A percentile compares a stretch with the other conserved stretches of the same genome.
Evolutionary conservation across 371 early-diverging fungal genomes (phyloP).

Genomic region (Umbelopsis sp.): DNA sequence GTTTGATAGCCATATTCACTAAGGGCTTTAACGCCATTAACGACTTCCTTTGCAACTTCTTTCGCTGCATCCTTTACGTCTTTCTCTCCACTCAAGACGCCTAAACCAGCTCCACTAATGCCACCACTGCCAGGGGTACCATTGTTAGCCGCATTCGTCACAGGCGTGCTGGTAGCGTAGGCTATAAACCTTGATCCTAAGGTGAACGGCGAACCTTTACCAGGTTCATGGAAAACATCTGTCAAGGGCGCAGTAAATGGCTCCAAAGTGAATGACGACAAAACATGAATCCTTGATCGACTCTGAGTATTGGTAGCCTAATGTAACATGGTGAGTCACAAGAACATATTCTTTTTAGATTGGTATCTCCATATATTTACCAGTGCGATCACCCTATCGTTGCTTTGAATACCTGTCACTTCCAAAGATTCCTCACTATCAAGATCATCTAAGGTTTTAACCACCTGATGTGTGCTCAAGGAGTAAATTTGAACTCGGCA

Average conservation of each 20-base stretch:
- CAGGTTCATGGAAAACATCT: slow-evolving; percentile 51
- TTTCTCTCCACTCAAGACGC: slow-evolving; percentile 44
- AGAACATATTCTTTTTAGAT: not conserved
- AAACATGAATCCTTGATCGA: slow-evolving; percentile 46
- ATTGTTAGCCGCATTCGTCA: slow-evolving; percentile 40
- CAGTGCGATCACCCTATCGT: slow-evolving; percentile 48
- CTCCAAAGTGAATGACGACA: slow-evolving; percentile 34
- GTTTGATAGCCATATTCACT: slow-evolving; percentile 58
- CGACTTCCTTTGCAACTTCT: slow-evolving; percentile 72
- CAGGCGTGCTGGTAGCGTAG: slow-evolving; percentile 59
- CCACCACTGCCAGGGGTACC: slow-evolving; percentile 32
- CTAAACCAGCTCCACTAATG: slow-evolving; percentile 35
- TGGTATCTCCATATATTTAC: slow-evolving; percentile 38
- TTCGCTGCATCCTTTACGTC: slow-evolving; percentile 62
- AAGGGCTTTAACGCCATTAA: slow-evolving; percentile 70
- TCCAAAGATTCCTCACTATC: slow-evolving; percentile 41
- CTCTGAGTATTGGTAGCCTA: slow-evolving; percentile 37
- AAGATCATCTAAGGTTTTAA: slow-evolving; percentile 37
- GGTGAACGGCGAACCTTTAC: slow-evolving; percentile 53
- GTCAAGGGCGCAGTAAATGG: slow-evolving; percentile 41
- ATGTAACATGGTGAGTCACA: not conserved
- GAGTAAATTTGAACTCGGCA: slow-evolving; percentile 43
- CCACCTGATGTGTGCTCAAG: slow-evolving; percentile 42
- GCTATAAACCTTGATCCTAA: slow-evolving; percentile 67
- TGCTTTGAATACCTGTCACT: slow-evolving; percentile 52